phyloP scores from a whole-genome alignment of 495 filamentous ascomycete species.

The Sordaria brevicollis region DNA sequence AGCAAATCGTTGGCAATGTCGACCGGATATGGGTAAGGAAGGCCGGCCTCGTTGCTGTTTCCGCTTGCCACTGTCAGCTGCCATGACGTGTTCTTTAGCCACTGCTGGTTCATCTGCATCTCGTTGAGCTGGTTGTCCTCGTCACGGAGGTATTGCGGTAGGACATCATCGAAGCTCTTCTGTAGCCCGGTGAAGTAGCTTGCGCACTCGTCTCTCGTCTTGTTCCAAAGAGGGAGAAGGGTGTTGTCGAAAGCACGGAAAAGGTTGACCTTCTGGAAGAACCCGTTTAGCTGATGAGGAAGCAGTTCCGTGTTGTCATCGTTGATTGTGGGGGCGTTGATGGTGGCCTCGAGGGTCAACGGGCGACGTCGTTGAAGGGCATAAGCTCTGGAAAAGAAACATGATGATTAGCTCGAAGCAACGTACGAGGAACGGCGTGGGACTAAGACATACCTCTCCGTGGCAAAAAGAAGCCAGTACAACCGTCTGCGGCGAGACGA shows the following conservation, averaged over 20 bases:
- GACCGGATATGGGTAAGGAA: slow-evolving; percentile 62
- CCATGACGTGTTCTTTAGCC: slow-evolving; percentile 79
- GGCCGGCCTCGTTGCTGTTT: slow-evolving; percentile 38
- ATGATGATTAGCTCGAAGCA: slow-evolving; percentile 8
- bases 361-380: slow-evolving; percentile 69
- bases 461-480: slow-evolving; percentile 64
- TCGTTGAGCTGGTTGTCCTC: slow-evolving; percentile 62
- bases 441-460: slow-evolving; percentile 47
- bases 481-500: slow-evolving; percentile 45
- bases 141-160: slow-evolving; percentile 51
- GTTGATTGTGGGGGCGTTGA: slow-evolving; percentile 55
- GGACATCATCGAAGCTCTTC: slow-evolving; percentile 52
- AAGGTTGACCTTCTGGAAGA: slow-evolving; percentile 54
- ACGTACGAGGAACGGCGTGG: neutral
- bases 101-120: slow-evolving; percentile 63
- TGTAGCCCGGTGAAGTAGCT: slow-evolving; percentile 52
- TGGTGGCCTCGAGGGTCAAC: slow-evolving; percentile 40
- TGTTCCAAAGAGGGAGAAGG: slow-evolving; percentile 65
- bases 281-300: slow-evolving; percentile 43
- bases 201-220: slow-evolving; percentile 47
- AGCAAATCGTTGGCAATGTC: slow-evolving; percentile 60
- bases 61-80: slow-evolving; percentile 46
- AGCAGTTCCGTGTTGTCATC: slow-evolving; percentile 51
- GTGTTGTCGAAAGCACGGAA: slow-evolving; percentile 64
- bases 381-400: slow-evolving; percentile 41